Base-by-base conservation (phyloP, 352 stramenopile genomes). In the Phytophthora sp. region DNA sequence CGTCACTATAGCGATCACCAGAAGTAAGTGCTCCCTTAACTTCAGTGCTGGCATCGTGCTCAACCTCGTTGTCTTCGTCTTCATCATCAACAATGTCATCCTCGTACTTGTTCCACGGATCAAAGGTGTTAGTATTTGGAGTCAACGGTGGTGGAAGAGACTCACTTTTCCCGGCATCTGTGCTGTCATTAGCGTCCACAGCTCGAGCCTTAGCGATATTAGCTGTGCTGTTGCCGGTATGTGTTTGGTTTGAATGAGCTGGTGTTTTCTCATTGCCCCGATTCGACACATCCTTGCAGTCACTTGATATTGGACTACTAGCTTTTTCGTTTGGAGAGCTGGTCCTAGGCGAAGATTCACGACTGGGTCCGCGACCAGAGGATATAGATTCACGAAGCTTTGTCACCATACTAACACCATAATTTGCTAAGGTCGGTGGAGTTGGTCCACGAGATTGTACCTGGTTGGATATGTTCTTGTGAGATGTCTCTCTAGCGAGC, bases 351-450 rank as follows among this genome's bases (percentile, higher is more conserved):
- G 53, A 63, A 52, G 39, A 44, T 8, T 71, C 66, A 4, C 18
- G 23, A 8, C 17, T 50, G 11, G 54, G 72, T 24, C 49, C 60
- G 24, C 78, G 64, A 1, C 64, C 76, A 3, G 78, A 84, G 17
- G 73, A 79, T 24, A 89, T 67, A 0, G 68, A 79, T 1, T 80
- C 68, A 2, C 82, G 72, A 13, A 91, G 61, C 30, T 81, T 87
- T 1, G 77, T 68, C 10, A 91, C 82, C 24, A 91, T 50, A 27
- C 79, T 77, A 5, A 62, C 66, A n/a, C 37, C 54, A 24, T 52
- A 66, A 27, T 52, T 62, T 17, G 53, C 52, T 12, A 46, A 66
- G 2, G 34, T 49, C 35, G 42, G 64, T 39, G 55, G 66, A 5
- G 42, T 57, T 46, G 21, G 18, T 10, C 4, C 13, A 8, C 32